These are phyloP conservation scores for Candolleomyces aberdarensis DNA, from an alignment of 768 basidiomycete genomes.

Conservation along the genomic window DNA sequence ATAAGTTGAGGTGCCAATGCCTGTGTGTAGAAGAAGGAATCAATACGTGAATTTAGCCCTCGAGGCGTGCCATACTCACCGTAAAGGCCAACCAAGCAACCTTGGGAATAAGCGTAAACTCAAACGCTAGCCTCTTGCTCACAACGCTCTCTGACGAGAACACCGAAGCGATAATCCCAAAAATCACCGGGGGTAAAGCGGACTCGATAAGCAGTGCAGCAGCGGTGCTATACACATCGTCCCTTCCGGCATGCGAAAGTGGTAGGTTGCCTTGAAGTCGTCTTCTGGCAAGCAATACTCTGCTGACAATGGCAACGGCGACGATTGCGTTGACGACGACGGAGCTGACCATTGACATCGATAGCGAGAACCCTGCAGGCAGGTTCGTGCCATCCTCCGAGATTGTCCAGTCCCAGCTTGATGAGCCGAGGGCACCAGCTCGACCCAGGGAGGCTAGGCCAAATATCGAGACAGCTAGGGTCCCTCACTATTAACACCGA, in stretches of 20 bases:
- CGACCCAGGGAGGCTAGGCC: neutral
- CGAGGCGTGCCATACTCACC: neutral
- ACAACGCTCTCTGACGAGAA: neutral
- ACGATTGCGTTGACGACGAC: constrained; percentile 1
- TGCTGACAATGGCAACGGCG: neutral
- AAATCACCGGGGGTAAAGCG: neutral
- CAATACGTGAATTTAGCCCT: neutral
- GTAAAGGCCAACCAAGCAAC: constrained; percentile 3
- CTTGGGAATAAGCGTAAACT: constrained; percentile 2
- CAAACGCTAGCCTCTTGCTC: neutral
- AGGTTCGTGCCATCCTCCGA: neutral
- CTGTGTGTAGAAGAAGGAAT: neutral
- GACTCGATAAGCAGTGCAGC: neutral
- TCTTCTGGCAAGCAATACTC: neutral
- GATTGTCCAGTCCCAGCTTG: neutral
- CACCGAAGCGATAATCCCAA: neutral
- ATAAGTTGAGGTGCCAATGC: constrained; percentile 1
- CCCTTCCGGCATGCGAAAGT: neutral
- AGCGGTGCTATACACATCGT: neutral
- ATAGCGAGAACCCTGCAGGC: neutral
- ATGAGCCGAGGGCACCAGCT: neutral
- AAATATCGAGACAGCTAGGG: neutral
- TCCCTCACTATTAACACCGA: too few relatives aligned
- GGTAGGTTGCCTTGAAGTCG: neutral
- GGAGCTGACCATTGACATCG: constrained; percentile 1